Evolutionary conservation across 2,329 filamentous ascomycete genomes (phyloP).

Genomic region (Phoma sp.): DNA sequence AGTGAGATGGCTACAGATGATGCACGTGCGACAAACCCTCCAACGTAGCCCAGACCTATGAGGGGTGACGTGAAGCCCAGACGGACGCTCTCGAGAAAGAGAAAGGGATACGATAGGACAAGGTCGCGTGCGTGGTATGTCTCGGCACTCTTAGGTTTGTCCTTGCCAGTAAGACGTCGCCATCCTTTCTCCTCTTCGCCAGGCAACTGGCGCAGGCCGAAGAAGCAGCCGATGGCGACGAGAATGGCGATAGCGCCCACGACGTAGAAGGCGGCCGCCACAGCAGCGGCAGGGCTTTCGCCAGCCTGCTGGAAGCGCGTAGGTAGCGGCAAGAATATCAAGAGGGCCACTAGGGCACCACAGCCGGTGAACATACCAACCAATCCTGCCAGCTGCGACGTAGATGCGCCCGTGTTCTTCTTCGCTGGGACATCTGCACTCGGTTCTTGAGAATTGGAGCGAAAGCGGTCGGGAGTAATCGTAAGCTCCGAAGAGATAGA

Average conservation of each 20-base stretch:
- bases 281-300: constrained; percentile 74
- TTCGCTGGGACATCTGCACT: constrained; percentile 16
- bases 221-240: constrained; percentile 76
- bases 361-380: constrained; percentile 93
- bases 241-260: constrained; percentile 75
- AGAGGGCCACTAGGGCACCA: constrained; percentile 84
- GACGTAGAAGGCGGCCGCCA: constrained; percentile 86
- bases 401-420: constrained; percentile 49
- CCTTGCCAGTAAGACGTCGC: constrained; percentile 48
- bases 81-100: constrained; percentile 51
- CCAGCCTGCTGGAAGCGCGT: constrained; percentile 77
- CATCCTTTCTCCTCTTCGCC: constrained; percentile 83
- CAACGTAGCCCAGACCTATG: constrained; percentile 87
- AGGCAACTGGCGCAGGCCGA: constrained; percentile 71
- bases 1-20: constrained; percentile 94
- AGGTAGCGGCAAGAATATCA: constrained; percentile 84
- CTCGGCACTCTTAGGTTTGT: constrained; percentile 30
- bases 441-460: constrained; percentile 39
- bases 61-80: constrained; percentile 77
- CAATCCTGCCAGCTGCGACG: constrained; percentile 77
- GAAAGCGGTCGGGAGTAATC: constrained; percentile 68
- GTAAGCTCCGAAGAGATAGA: constrained; percentile 77
- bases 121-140: constrained; percentile 54
- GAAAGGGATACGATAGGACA: constrained; percentile 62
- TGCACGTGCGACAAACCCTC: constrained; percentile 91